Percentiles rank a stretch among this genome's conserved stretches.
phyloP scores from a whole-genome alignment of 768 basidiomycete genomes.

The Rhizopogon vesiculosus region DNA sequence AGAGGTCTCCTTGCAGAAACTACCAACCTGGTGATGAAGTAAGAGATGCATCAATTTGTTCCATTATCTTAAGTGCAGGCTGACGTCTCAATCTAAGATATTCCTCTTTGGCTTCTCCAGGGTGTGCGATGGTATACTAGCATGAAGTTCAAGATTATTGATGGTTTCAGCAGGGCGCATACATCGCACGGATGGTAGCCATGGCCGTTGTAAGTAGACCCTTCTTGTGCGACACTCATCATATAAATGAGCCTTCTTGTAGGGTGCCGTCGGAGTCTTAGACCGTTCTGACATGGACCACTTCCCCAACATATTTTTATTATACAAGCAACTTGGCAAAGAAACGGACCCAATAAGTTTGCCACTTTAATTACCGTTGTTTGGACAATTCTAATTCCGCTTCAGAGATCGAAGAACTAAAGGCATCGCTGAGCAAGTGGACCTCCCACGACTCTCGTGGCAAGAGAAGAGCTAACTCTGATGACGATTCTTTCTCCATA shows the following conservation, averaged over 20 bases:
- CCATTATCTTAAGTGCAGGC: not conserved
- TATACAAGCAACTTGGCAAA: conserved; percentile 61
- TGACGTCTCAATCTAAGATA: conserved; percentile 1
- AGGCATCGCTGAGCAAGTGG: conserved; percentile 32
- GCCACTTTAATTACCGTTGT: not conserved
- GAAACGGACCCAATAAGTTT: conserved; percentile 41
- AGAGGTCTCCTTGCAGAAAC: conserved; percentile 39
- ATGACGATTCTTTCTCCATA: too few species aligned
- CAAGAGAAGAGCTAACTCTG: too few species aligned
- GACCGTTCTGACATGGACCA: conserved; percentile 69
- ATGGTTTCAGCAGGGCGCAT: conserved; percentile 32
- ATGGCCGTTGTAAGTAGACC: conserved; percentile 53
- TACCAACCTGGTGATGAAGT: conserved; percentile 72
- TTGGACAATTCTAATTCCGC: not conserved
- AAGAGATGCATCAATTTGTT: not conserved
- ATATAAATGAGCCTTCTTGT: not conserved
- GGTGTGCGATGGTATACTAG: conserved; percentile 29
- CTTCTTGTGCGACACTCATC: not conserved
- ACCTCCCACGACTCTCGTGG: too few species aligned
- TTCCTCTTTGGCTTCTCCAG: conserved; percentile 45
- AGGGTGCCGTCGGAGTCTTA: conserved; percentile 72
- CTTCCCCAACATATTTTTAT: conserved; percentile 27
- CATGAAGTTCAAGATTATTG: not conserved
- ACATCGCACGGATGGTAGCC: conserved; percentile 45
- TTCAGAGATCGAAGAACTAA: conserved; percentile 33